Percentiles rank a stretch among this genome's conserved stretches.
Conservation (phyloP, 2,329 filamentous ascomycete genomes). For the Paraphaeosphaeria minitans region DNA sequence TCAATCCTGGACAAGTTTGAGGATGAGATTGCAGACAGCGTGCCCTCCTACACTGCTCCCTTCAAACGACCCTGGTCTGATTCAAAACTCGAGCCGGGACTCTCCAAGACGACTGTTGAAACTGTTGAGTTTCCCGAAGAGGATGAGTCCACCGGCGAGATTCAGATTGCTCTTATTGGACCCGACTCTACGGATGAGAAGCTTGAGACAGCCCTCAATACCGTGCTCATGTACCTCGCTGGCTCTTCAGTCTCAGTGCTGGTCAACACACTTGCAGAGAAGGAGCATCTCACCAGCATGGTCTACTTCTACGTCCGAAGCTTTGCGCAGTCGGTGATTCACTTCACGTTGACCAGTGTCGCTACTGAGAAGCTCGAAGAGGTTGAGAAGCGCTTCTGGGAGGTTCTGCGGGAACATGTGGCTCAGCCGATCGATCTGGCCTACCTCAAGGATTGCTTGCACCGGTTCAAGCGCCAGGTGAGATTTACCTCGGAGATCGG, state of each 20-base stretch:
- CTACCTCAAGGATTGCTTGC: conserved; percentile 87
- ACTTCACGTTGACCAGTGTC: conserved; percentile 84
- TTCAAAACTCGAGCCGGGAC: conserved; percentile 74
- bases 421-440: conserved; percentile 83
- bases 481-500: conserved; percentile 84
- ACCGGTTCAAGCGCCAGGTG: conserved; percentile 77
- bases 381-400: conserved; percentile 84
- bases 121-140: conserved; percentile 93
- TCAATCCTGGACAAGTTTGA: conserved; percentile 87
- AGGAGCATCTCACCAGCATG: conserved; percentile 86
- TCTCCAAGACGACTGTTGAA: conserved; percentile 74
- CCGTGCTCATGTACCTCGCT: conserved; percentile 83
- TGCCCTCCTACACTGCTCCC: conserved; percentile 73
- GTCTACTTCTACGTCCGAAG: conserved; percentile 80
- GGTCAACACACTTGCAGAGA: conserved; percentile 91
- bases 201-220: conserved; percentile 71
- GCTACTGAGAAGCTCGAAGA: conserved; percentile 81
- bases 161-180: conserved; percentile 84
- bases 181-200: conserved; percentile 74
- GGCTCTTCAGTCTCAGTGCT: conserved; percentile 92
- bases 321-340: conserved; percentile 81
- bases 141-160: conserved; percentile 90
- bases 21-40: conserved; percentile 78
- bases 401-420: conserved; percentile 80
- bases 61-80: conserved; percentile 93